Evolutionary conservation across 2,329 filamentous ascomycete genomes (phyloP).

Genomic region (Blastomyces gilchristii): DNA sequence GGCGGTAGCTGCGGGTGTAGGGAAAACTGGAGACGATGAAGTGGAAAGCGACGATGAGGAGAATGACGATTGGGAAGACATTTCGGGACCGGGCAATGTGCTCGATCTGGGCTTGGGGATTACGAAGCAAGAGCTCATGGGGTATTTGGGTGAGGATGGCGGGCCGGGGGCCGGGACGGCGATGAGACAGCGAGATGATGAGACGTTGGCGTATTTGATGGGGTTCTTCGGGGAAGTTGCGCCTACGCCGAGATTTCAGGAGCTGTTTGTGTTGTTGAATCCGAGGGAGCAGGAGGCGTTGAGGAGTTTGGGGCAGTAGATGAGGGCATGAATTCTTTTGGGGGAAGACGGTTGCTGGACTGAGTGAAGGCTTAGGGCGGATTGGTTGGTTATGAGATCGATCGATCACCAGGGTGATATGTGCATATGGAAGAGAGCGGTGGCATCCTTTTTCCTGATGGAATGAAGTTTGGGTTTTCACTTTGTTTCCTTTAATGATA

Average conservation of each 20-base stretch:
- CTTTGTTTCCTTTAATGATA: not conserved
- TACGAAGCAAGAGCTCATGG: conserved; percentile 70
- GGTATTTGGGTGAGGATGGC: conserved; percentile 51
- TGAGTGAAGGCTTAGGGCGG: not conserved
- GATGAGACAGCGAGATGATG: conserved; percentile 66
- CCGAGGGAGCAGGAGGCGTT: conserved; percentile 40
- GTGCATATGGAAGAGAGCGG: not conserved
- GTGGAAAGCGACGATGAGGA: conserved; percentile 58
- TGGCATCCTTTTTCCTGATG: not conserved
- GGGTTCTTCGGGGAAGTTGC: conserved; percentile 63
- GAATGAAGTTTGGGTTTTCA: not conserved
- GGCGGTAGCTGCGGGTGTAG: conserved; percentile 41
- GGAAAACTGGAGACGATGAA: conserved; percentile 30
- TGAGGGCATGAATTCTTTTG: not conserved
- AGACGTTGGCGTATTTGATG: conserved; percentile 74
- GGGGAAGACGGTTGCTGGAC: not conserved
- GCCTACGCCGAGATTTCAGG: conserved; percentile 45
- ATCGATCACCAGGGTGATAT: not conserved
- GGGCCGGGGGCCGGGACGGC: conserved; percentile 36
- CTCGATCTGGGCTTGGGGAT: conserved; percentile 64
- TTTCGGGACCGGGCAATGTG: conserved; percentile 49
- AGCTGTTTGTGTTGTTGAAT: conserved; percentile 46
- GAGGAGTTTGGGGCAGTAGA: conserved; percentile 16
- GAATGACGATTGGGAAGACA: conserved; percentile 83
- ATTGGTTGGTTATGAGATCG: not conserved